phyloP scores from a whole-genome alignment of 2,329 filamentous ascomycete species.

The Pseudopyrenochaeta lycopersici region DNA sequence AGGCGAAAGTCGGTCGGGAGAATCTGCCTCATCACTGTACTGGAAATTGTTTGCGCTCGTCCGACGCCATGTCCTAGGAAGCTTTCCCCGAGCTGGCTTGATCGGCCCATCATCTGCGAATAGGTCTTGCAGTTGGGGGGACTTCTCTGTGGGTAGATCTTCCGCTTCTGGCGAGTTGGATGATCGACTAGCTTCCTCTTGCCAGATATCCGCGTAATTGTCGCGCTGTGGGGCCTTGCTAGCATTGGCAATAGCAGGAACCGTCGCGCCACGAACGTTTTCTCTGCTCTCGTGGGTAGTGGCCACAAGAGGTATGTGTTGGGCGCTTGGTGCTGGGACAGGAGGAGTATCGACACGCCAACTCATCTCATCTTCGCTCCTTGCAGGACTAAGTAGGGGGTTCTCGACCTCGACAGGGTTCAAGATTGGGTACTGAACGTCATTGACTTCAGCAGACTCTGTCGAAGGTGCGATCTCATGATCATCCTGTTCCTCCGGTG shows the following conservation, averaged over 20 bases:
- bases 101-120: conserved; percentile 39
- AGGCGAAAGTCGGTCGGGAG: conserved; percentile 16
- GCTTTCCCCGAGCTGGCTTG: conserved; percentile 50
- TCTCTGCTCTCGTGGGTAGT: not conserved
- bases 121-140: conserved; percentile 41
- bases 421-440: conserved; percentile 41
- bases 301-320: not conserved
- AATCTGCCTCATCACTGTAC: conserved; percentile 50
- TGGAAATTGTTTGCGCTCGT: conserved; percentile 48
- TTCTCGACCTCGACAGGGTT: conserved; percentile 19
- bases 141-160: conserved; percentile 21
- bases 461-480: conserved; percentile 22
- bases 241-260: not conserved
- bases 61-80: conserved; percentile 55
- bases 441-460: conserved; percentile 11
- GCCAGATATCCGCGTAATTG: conserved; percentile 55
- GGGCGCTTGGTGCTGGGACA: not conserved
- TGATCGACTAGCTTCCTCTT: conserved; percentile 57
- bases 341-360: conserved; percentile 39
- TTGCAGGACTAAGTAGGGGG: conserved; percentile 39
- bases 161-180: conserved; percentile 25
- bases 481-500: conserved; percentile 45
- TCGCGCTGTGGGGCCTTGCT: conserved; percentile 9
- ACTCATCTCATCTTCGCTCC: conserved; percentile 46
- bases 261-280: not conserved